Conservation (phyloP, 2,329 filamentous ascomycete species). For the Venturia aucupariae region DNA sequence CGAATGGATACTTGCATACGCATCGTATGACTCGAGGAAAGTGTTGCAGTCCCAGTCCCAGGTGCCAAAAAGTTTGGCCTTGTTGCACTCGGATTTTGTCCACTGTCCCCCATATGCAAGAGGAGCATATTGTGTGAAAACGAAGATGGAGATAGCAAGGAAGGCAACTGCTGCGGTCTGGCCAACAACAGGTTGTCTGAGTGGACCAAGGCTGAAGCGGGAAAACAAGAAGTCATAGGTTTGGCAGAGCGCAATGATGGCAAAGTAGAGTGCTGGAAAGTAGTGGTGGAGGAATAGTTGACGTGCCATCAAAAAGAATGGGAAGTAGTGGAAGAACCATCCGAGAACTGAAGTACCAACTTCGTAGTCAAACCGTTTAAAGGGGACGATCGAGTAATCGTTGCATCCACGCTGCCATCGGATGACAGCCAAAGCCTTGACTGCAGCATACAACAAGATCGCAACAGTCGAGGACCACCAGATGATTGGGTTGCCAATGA, state of each 20-base stretch:
- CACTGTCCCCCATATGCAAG: constrained; percentile 88
- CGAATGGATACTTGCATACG: constrained; percentile 12
- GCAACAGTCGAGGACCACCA: constrained; percentile 86
- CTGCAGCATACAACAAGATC: constrained; percentile 64
- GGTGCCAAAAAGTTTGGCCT: constrained; percentile 73
- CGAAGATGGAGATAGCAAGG: constrained; percentile 61
- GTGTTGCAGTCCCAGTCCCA: constrained; percentile 99
- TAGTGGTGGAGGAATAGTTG: constrained; percentile 87
- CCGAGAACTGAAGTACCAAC: constrained; percentile 81
- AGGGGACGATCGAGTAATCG: constrained; percentile 72
- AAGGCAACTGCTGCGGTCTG: constrained; percentile 65
- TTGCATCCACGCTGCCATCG: constrained; percentile 90
- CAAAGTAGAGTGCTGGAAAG: constrained; percentile 93
- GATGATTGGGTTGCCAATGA: constrained; percentile 87
- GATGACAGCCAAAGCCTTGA: constrained; percentile 81
- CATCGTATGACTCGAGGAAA: constrained; percentile 14
- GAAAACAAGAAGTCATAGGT: constrained; percentile 76
- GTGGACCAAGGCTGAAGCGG: constrained; percentile 59
- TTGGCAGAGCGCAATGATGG: constrained; percentile 80
- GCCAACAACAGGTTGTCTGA: constrained; percentile 63
- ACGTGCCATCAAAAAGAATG: constrained; percentile 95
- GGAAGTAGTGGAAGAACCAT: constrained; percentile 98
- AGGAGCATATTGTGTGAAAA: constrained; percentile 79
- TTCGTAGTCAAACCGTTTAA: constrained; percentile 98
- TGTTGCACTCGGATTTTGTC: constrained; percentile 81